Evolutionary conservation across 208 protist species (phyloP).

Genomic region (Trypanosoma congolense): DNA sequence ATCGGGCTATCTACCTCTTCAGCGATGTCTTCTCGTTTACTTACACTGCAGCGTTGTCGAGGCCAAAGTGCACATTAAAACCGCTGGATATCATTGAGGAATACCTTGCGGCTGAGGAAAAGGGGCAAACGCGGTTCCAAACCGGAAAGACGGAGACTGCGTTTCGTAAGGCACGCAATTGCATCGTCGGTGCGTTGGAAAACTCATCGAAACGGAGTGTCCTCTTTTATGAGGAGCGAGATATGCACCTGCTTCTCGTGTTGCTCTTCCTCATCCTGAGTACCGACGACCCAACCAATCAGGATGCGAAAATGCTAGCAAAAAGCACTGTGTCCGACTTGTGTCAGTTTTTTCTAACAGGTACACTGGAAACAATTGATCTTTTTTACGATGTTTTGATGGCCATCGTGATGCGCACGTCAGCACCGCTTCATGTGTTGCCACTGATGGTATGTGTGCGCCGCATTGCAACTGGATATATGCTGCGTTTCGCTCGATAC

Average conservation of each 20-base stretch:
- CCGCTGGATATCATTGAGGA: conserved; percentile 45
- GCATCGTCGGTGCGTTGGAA: conserved; percentile 80
- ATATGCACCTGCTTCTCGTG: conserved; percentile 78
- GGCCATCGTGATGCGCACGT: conserved; percentile 72
- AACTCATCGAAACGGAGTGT: conserved; percentile 58
- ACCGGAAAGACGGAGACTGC: conserved; percentile 52
- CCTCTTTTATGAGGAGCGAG: conserved; percentile 75
- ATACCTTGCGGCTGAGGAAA: conserved; percentile 66
- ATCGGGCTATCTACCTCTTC: conserved; percentile 83
- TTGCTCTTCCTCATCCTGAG: conserved; percentile 81
- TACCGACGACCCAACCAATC: conserved; percentile 76
- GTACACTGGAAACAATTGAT: conserved; percentile 76
- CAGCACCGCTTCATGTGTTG: conserved; percentile 74
- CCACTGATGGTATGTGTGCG: conserved; percentile 75
- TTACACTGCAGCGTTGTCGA: conserved; percentile 35
- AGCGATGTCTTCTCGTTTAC: conserved; percentile 84
- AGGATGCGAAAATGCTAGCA: conserved; percentile 53
- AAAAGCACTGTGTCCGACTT: conserved; percentile 63
- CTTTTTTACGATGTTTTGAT: conserved; percentile 83
- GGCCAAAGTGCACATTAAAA: conserved; percentile 47
- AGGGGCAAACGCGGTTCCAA: conserved; percentile 52
- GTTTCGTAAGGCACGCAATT: conserved; percentile 80
- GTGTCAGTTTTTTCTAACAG: conserved; percentile 60
- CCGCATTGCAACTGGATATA: conserved; percentile 68
- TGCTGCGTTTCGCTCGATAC: conserved; percentile 68